A percentile compares a stretch with the other conserved stretches of the same genome.
These are phyloP conservation scores for Cladophialophora chaetospira DNA, from an alignment of 2,329 filamentous ascomycete genomes.

Conservation along the genomic window DNA sequence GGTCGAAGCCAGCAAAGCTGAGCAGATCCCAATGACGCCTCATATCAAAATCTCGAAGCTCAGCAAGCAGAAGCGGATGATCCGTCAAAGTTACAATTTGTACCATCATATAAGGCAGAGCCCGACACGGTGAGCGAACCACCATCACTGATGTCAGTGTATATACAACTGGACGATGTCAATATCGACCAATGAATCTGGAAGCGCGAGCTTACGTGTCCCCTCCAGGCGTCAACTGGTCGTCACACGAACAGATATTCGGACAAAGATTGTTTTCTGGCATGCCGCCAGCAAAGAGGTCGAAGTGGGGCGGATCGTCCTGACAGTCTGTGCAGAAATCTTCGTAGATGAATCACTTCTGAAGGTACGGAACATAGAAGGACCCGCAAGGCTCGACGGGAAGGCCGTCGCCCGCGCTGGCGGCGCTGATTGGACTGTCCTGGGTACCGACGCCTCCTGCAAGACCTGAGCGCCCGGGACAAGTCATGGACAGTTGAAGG, in stretches of 20 bases:
- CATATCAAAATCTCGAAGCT: not conserved
- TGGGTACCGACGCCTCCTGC: constrained; percentile 2
- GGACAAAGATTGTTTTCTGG: constrained; percentile 8
- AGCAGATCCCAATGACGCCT: too few species aligned
- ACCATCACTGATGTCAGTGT: constrained; percentile 6
- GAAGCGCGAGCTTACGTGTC: constrained; percentile 1
- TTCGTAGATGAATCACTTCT: constrained; percentile 11
- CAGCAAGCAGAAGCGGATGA: constrained; percentile 7
- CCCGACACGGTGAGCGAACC: constrained; percentile 2
- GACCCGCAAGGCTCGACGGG: constrained; percentile 3
- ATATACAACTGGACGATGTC: constrained; percentile 3
- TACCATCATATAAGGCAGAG: constrained; percentile 5
- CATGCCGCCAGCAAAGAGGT: constrained; percentile 4
- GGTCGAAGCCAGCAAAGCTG: too few species aligned
- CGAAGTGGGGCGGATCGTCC: constrained; percentile 6
- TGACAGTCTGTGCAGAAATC: constrained; percentile 10
- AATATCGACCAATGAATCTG: not conserved
- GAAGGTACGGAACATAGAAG: constrained; percentile 8
- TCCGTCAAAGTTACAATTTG: constrained; percentile 3
- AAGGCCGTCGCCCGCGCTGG: constrained; percentile 4
- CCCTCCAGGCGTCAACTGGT: constrained; percentile 3
- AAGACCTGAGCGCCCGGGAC: constrained; percentile 5
- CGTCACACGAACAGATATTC: constrained; percentile 4
- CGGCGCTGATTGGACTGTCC: constrained; percentile 8
- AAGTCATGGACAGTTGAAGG: not conserved